These are phyloP conservation scores for Diaporthe vaccinii DNA, from an alignment of 2,329 filamentous ascomycete species.

Conservation along the genomic window DNA sequence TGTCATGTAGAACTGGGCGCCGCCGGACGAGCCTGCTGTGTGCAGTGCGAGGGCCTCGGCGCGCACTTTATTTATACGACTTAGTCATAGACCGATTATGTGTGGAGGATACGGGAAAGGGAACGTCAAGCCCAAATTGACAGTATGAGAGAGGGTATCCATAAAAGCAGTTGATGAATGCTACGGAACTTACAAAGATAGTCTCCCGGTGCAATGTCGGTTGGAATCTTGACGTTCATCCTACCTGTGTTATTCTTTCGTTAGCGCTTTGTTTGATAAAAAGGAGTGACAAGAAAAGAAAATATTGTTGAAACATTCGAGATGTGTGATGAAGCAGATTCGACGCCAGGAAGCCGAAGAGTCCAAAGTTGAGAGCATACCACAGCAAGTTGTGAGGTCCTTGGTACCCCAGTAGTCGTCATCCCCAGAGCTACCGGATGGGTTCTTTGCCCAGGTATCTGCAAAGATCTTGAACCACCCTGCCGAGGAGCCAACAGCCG, in stretches of 20 bases:
- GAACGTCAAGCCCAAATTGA: not conserved
- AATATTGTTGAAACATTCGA: not conserved
- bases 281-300: too few relatives aligned
- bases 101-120: not conserved
- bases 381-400: conserved; percentile 57
- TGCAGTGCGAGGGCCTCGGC: conserved; percentile 65
- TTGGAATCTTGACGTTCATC: conserved; percentile 54
- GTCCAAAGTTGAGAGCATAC: not conserved
- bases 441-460: conserved; percentile 54
- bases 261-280: not conserved
- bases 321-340: too few relatives aligned
- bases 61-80: conserved; percentile 48
- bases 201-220: conserved; percentile 51
- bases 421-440: conserved; percentile 52
- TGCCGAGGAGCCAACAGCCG: conserved; percentile 55
- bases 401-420: conserved; percentile 62
- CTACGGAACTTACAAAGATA: conserved; percentile 50
- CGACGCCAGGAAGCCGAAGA: not conserved
- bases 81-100: not conserved
- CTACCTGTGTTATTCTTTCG: conserved; percentile 43
- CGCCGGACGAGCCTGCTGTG: conserved; percentile 51
- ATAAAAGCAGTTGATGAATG: not conserved
- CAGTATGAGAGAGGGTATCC: too few relatives aligned
- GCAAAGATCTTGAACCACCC: conserved; percentile 68
- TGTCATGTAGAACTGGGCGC: conserved; percentile 56